These are phyloP conservation scores for Pseudogymnoascus verrucosus DNA, from an alignment of 2,329 filamentous ascomycete genomes.

Conservation along the genomic window DNA sequence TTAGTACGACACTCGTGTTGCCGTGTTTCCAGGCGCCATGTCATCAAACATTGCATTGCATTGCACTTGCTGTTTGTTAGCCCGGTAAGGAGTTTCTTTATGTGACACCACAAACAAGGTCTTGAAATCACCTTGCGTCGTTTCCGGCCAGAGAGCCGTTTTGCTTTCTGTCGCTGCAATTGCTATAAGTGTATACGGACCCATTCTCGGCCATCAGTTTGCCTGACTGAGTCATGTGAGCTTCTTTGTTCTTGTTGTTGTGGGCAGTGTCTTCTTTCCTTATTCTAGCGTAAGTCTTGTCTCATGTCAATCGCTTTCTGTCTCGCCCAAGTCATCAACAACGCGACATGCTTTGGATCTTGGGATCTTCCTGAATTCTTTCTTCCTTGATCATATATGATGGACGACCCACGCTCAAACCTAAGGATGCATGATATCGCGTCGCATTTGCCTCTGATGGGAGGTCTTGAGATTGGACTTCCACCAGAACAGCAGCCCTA, in stretches of 20 bases:
- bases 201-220: not conserved
- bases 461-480: not conserved
- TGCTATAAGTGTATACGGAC: not conserved
- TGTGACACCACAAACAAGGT: constrained; percentile 2
- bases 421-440: not conserved
- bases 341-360: not conserved
- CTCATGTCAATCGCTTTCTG: not conserved
- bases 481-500: constrained; percentile 3
- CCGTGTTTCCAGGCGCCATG: not conserved
- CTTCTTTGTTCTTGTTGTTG: not conserved
- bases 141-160: not conserved
- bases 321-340: not conserved
- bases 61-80: constrained; percentile 2
- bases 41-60: not conserved
- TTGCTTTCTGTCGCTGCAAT: not conserved
- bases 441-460: not conserved
- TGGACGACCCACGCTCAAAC: not conserved
- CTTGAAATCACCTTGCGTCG: not conserved
- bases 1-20: not conserved
- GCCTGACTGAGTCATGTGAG: not conserved
- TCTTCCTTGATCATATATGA: not conserved
- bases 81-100: not conserved
- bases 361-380: not conserved
- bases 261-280: not conserved
- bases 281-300: not conserved